Evolutionary conservation across 805 yeast genomes (phyloP), one percentile per base, ranked within the genome.

Genomic region (Saturnispora silvae): DNA sequence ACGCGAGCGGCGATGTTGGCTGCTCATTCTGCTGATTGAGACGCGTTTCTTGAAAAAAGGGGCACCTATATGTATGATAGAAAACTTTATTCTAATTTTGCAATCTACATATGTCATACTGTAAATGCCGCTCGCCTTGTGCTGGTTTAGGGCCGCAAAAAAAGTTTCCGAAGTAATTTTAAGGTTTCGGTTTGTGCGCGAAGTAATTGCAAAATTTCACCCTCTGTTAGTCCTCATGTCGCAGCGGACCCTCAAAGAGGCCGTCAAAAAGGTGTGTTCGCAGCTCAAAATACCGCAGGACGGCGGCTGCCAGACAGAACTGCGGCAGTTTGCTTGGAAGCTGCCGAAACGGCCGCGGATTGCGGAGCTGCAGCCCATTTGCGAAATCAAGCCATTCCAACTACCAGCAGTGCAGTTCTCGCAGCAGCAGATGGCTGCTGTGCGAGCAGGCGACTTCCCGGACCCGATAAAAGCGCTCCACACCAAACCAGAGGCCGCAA

Each of bases 1-100:
- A 45, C 61, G 58, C 29, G 50, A 20, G 5, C 32, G 32, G 17
- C 40, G 34, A 28, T 25, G 39, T 16, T 33, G 31, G 5, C 20
- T 15, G 22, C 14, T 17, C 16, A 35, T 13, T 9, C 34, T 15
- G n/a, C n/a, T n/a, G n/a, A n/a, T n/a, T n/a, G n/a, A n/a, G n/a
- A n/a, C n/a, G n/a, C n/a, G n/a, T n/a, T n/a, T n/a, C n/a, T n/a
- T n/a, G n/a, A n/a, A n/a, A n/a, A n/a, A n/a, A n/a, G n/a, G n/a
- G n/a, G n/a, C n/a, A n/a, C n/a, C n/a, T n/a, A n/a, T n/a, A n/a
- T n/a, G n/a, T n/a, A n/a, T n/a, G n/a, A n/a, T n/a, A n/a, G n/a
- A n/a, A n/a, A n/a, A n/a, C n/a, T n/a, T n/a, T n/a, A n/a, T n/a
- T n/a, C n/a, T n/a, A n/a, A n/a, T n/a, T n/a, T n/a, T n/a, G n/a